phyloP scores from a whole-genome alignment of 2,329 filamentous ascomycete genomes.

The Verticillium nonalfalfae region DNA sequence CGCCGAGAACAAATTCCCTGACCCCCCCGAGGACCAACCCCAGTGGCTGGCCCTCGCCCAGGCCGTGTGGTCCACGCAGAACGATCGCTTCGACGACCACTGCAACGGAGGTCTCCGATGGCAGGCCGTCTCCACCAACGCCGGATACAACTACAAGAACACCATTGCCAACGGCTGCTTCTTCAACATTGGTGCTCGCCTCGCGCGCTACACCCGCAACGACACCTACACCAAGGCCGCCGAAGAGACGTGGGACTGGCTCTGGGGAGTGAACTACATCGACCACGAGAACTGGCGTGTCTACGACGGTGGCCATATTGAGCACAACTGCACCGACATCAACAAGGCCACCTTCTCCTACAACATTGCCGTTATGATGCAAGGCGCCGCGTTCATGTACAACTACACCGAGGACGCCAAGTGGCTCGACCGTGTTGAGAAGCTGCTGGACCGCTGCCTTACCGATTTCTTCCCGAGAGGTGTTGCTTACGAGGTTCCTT shows the following conservation, averaged over 20 bases:
- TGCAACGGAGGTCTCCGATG: conserved; percentile 68
- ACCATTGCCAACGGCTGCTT: conserved; percentile 57
- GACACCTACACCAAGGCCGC: conserved; percentile 58
- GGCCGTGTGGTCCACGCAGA: conserved; percentile 61
- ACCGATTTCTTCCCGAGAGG: conserved; percentile 49
- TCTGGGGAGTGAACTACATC: conserved; percentile 44
- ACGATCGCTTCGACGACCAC: conserved; percentile 56
- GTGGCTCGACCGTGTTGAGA: conserved; percentile 52
- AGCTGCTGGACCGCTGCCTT: conserved; percentile 43
- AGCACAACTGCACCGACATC: conserved; percentile 52
- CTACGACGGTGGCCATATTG: conserved; percentile 56
- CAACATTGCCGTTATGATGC: conserved; percentile 54
- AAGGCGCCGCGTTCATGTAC: conserved; percentile 63
- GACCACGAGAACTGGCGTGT: conserved; percentile 54
- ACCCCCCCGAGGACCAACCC: conserved; percentile 46
- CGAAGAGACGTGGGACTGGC: conserved; percentile 56
- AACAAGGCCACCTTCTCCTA: conserved; percentile 62
- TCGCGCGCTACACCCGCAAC: conserved; percentile 66
- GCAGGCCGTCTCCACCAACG: conserved; percentile 72
- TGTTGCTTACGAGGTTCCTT: conserved; percentile 60
- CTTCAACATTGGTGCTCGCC: conserved; percentile 60
- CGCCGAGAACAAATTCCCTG: conserved; percentile 57
- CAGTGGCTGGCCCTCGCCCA: conserved; percentile 62
- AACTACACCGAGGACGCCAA: conserved; percentile 51
- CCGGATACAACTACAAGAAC: conserved; percentile 72